phyloP scores from a whole-genome alignment of 2,329 filamentous ascomycete species.

The Harringtonia lauricola region DNA sequence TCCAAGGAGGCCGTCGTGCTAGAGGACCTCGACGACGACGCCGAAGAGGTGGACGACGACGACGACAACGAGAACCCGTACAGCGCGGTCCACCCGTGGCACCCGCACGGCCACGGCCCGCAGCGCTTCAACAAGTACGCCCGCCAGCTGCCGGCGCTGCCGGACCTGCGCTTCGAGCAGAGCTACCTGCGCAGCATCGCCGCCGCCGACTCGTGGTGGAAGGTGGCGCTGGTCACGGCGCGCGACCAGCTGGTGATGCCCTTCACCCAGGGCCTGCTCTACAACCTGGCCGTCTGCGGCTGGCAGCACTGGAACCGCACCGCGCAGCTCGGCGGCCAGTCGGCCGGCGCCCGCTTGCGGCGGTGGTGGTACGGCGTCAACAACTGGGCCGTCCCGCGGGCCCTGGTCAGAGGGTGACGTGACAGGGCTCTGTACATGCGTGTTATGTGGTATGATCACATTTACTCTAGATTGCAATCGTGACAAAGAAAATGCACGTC shows the following conservation, averaged over 20 bases:
- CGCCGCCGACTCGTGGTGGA: slow-evolving; percentile 66
- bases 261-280: slow-evolving; percentile 77
- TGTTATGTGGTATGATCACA: too few relatives aligned
- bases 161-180: slow-evolving; percentile 93
- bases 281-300: slow-evolving; percentile 72
- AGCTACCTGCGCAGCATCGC: slow-evolving; percentile 90
- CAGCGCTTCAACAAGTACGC: neutral
- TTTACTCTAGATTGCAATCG: too few relatives aligned
- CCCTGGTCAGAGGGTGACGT: slow-evolving; percentile 1
- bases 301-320: slow-evolving; percentile 86
- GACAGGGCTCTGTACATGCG: neutral
- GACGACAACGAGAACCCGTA: slow-evolving; percentile 50
- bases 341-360: slow-evolving; percentile 64
- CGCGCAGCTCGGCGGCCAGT: slow-evolving; percentile 64
- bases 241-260: slow-evolving; percentile 89
- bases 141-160: slow-evolving; percentile 49
- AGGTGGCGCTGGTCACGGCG: slow-evolving; percentile 72
- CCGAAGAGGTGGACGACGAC: slow-evolving; percentile 19
- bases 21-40: slow-evolving; percentile 14
- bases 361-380: slow-evolving; percentile 96
- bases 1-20: slow-evolving; percentile 46
- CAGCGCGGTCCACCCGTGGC: slow-evolving; percentile 47
- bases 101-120: slow-evolving; percentile 25
- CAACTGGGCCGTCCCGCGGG: slow-evolving; percentile 64
- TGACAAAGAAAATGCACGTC: too few relatives aligned